These are phyloP conservation scores for Baeospora myosura DNA, from an alignment of 1,284 basidiomycete genomes.

Conservation along the genomic window DNA sequence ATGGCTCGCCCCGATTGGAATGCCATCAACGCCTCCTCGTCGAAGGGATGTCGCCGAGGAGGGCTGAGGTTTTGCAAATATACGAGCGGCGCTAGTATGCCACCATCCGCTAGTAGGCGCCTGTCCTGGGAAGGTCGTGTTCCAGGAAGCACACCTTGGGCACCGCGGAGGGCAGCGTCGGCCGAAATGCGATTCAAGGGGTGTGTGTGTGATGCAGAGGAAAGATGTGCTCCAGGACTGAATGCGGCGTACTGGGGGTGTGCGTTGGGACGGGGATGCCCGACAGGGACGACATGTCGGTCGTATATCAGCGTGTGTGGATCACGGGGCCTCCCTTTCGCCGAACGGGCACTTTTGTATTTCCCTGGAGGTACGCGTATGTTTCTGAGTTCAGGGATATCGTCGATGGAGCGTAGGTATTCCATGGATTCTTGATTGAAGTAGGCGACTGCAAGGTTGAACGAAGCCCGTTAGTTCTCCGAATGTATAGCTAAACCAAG, in stretches of 20 bases:
- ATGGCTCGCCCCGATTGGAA: constrained; percentile 27
- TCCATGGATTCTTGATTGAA: constrained; percentile 57
- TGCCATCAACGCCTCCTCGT: constrained; percentile 54
- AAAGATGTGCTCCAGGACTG: too few species aligned
- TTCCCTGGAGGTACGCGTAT: constrained; percentile 50
- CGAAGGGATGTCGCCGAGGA: constrained; percentile 35
- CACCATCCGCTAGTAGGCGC: constrained; percentile 1
- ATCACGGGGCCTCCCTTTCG: constrained; percentile 29
- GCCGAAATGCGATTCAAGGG: too few species aligned
- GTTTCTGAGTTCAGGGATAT: constrained; percentile 43
- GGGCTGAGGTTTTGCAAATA: constrained; percentile 45
- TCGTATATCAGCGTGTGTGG: constrained; percentile 11
- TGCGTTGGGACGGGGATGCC: too few species aligned
- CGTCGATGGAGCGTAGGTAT: constrained; percentile 49
- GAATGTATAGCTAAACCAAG: constrained; percentile 6
- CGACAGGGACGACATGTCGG: constrained; percentile 2
- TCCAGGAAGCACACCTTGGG: too few species aligned
- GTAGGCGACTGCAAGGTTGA: constrained; percentile 50
- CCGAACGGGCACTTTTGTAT: constrained; percentile 56
- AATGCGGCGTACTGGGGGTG: too few species aligned
- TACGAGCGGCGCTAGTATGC: constrained; percentile 41
- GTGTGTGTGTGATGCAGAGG: too few species aligned
- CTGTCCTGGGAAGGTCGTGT: neutral
- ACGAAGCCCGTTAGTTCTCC: constrained; percentile 4
- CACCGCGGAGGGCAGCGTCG: too few species aligned